Evolutionary conservation across 495 filamentous ascomycete genomes (phyloP), one percentile per base, ranked within the genome.

Genomic region (Daldinia childiae): DNA sequence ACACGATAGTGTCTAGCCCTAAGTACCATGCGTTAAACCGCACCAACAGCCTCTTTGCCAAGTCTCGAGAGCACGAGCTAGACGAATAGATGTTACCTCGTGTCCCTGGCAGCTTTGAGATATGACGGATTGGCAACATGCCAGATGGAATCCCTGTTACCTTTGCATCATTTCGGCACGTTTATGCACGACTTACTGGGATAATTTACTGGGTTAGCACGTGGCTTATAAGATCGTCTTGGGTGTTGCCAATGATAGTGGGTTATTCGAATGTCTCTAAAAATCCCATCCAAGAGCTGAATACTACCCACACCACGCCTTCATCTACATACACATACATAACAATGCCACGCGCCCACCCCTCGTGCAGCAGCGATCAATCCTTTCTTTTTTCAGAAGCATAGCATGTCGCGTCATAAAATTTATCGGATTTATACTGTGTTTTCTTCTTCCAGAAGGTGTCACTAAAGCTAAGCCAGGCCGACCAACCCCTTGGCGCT

Each of bases 371-470:
- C 38, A 39, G 38, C 38, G 38, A 39, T 43, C 15, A 15, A 43
- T 17, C 39, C n/a, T 17, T 43, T 45, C 17, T 45, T 45, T 45
- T 21, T 45, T 39, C 38, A 39, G 38, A n/a, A 39, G 17, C 19
- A 21, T 45, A 8, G 1, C 41, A 45, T 8, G 41, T 1, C 41
- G 17, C 8, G 19, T 45, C 2, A 19, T 48, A 48, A 5, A 0
- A 24, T 2, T 24, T 48, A 24, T 15, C 30, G 19, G 14, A n/a
- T 54, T 11, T 54, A 15, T 51, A 51, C 48, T 51, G 48, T 24
- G 29, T 7, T 4, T 58, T 58, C 56, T 39, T 38, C n/a, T 58
- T 58, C 56, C 32, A 58, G 56, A 58, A 39, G 56, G 56, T 58
- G 55, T 58, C 32, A 58, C 30, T 12, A 12, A 54, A 21, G 50